Evolutionary conservation across 208 protist species (phyloP), one percentile per base, ranked within the genome.

Genomic region (Crithidia thermophila): DNA sequence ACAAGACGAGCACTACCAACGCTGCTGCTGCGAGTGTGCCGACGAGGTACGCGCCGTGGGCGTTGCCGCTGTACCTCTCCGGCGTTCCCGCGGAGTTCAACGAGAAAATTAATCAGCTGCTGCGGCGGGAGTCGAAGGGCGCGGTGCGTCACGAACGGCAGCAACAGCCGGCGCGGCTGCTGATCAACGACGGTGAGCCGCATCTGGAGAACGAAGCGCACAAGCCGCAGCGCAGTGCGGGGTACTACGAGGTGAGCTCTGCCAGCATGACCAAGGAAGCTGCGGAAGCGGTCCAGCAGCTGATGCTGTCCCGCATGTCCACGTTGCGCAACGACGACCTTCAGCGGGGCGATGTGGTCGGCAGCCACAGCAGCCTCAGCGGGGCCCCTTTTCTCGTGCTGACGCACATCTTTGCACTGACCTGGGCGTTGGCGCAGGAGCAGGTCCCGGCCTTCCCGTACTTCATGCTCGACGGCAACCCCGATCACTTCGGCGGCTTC

Each of bases 371-470:
- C 58, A 79, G 71, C 33, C 40, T 68, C 25, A 64, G 61, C 47
- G 61, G 69, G n/a, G 37, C 21, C 5, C 67, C 73, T 18, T 85
- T 81, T 37, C 58, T 74, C 21, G 75, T 82, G 5, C 51, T 92
- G 39, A 71, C 51, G 0, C 28, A 82, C 2, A 55, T 88, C 10
- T 62, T 92, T 62, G 71, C 82, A 30, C 51, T 75, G 25, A 68
- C 75, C 31, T 92, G 86, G 86, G 43, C 72, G 4, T 64, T 79
- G 20, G 59, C 70, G 25, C 82, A 89, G 50, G 77, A 84, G 57
- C 86, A 92, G 72, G 75, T 79, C 40, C 60, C 76, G 11, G 86
- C 73, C 16, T 92, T 92, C 60, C 86, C 86, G 10, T 92, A 82
- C 69, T 81, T 92, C 49, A 76, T 88, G 75, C 53, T 91, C 10